Base-by-base conservation (phyloP, 768 basidiomycete species). In the Omphalotus guepiniiformis region DNA sequence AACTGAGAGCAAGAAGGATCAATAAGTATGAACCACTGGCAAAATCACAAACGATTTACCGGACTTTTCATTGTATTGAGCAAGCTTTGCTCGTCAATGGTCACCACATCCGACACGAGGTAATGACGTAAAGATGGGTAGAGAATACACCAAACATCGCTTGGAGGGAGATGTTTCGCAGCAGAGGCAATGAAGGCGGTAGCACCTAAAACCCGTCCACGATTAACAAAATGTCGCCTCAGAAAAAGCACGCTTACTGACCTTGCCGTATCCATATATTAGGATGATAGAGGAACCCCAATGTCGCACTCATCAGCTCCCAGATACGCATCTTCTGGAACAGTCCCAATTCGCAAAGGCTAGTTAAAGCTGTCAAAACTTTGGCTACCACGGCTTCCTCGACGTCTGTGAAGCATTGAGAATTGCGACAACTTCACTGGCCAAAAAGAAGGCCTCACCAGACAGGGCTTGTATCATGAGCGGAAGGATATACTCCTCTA, bases 401-500 rank as follows among this genome's bases (percentile, higher is more conserved):
- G 6, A 92, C 86, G 61, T 99, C 96, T 95, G 22, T 22, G 6
- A 15, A 19, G 18, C 49, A 25, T 55, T 54, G 38, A 60, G 32
- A 27, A 23, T 23, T 16, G 42, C 26, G 32, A 19, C 29, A 19
- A 22, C 26, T 2, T 2, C 12, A 11, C 16, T 23, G n/a, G 19
- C 13, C n/a, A 7, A 7, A 2, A 22, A 19, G 29, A 18, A 36
- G n/a, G 22, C 30, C 11, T 29, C 48, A 93, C 95, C 95, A 43
- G 92, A 93, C 22, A 99, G 67, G 0, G 94, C 93, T 56, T 97
- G 94, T 3, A 93, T 80, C 91, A 98, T 93, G 49, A 99, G 64
- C 0, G 96, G 96, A n/a, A 96, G 61, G 43, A 98, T 95, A 57
- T 97, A 98, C 57, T 97, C 93, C 59, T 98, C 96, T 56, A 98